Percentiles rank a stretch among this genome's conserved stretches.
Conservation (phyloP, 1,284 basidiomycete genomes). For the Leucoagaricus sp. region DNA sequence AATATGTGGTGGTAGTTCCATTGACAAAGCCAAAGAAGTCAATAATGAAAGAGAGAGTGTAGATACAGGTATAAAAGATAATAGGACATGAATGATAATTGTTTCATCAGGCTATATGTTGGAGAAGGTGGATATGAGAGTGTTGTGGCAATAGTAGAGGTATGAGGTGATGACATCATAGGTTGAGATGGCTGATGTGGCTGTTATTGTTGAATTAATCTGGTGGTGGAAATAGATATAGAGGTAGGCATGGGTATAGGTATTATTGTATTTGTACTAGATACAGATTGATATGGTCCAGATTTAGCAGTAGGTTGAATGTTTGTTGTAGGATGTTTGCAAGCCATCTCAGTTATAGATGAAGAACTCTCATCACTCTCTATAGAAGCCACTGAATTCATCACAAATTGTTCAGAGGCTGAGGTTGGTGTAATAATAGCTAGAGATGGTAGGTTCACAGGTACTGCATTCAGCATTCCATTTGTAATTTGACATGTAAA, state of each 20-base stretch:
- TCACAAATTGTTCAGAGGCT: conserved; percentile 18
- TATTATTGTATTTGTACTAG: conserved; percentile 17
- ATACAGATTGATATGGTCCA: conserved; percentile 20
- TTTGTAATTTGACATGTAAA: conserved; percentile 1
- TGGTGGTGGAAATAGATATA: not conserved
- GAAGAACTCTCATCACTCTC: conserved; percentile 17
- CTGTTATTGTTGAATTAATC: not conserved
- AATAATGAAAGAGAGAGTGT: conserved; percentile 72
- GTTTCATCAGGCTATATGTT: conserved; percentile 51
- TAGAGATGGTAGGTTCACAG: conserved; percentile 20
- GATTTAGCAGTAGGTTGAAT: not conserved
- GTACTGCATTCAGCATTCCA: conserved; percentile 8
- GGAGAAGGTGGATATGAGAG: conserved; percentile 59
- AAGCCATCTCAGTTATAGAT: conserved; percentile 23
- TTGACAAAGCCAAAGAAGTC: conserved; percentile 53
- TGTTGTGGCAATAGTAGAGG: conserved; percentile 28
- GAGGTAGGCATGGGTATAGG: not conserved
- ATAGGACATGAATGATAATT: conserved; percentile 85
- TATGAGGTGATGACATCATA: conserved; percentile 24
- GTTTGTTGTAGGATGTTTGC: conserved; percentile 20
- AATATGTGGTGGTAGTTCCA: conserved; percentile 68
- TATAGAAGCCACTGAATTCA: too few relatives aligned
- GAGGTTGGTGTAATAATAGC: conserved; percentile 48
- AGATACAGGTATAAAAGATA: conserved; percentile 73
- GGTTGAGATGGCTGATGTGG: conserved; percentile 4